phyloP scores from a whole-genome alignment of 164 flowering plant species.

The Santalum album region DNA sequence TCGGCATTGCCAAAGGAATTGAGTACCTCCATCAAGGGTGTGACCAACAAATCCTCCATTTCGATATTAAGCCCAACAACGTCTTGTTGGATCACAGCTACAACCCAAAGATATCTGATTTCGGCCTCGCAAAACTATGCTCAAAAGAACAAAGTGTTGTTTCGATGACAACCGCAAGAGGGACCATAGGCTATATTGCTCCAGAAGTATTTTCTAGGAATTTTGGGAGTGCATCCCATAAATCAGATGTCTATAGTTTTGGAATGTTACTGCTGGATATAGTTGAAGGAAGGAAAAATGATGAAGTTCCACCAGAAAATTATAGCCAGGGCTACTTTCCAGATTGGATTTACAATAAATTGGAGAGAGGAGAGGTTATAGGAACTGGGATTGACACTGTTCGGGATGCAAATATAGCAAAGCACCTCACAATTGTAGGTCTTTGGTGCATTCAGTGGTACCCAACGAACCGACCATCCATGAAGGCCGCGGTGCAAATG shows the following conservation, averaged over 20 bases:
- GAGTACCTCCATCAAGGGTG: conserved; percentile 4
- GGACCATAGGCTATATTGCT: not conserved
- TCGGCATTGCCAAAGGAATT: conserved; percentile 2
- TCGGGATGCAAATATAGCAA: not conserved
- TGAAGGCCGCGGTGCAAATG: not conserved
- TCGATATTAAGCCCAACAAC: conserved; percentile 1
- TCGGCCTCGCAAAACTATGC: not conserved
- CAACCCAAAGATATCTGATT: conserved; percentile 4
- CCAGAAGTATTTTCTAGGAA: not conserved
- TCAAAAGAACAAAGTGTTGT: not conserved
- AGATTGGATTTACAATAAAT: not conserved
- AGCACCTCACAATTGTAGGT: not conserved
- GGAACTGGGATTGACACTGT: not conserved
- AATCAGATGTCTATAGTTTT: not conserved
- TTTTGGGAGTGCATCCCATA: not conserved
- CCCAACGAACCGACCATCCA: not conserved
- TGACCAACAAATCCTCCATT: conserved; percentile 1
- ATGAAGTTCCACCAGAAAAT: not conserved
- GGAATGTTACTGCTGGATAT: not conserved
- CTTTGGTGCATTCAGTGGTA: not conserved
- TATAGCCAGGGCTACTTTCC: not conserved
- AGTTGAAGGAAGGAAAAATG: not conserved
- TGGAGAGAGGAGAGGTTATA: not conserved
- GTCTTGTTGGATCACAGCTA: not conserved
- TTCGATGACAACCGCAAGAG: not conserved